These are phyloP conservation scores for Capsicum baccatum DNA, from an alignment of 257 asterid species.

Conservation along the genomic window DNA sequence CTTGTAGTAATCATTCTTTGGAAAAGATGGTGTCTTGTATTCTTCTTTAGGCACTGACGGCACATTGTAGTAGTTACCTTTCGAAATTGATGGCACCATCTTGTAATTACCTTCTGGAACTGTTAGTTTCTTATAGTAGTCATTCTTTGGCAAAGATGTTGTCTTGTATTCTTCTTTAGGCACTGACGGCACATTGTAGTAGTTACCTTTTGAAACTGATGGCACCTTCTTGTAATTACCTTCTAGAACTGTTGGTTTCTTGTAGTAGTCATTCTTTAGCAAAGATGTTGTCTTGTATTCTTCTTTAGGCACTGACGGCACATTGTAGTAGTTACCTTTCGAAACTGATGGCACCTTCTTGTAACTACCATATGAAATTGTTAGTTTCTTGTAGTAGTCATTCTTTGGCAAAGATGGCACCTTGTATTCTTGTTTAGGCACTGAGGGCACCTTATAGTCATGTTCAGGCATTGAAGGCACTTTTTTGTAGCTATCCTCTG, in stretches of 20 bases:
- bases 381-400: too few species aligned
- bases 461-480: neutral
- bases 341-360: neutral
- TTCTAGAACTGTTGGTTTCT: neutral
- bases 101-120: neutral
- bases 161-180: neutral
- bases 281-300: neutral
- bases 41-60: neutral
- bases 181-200: neutral
- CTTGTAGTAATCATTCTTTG: neutral
- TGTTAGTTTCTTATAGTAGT: neutral
- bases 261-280: neutral
- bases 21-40: neutral
- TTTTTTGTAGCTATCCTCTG: neutral
- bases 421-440: too few species aligned
- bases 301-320: neutral
- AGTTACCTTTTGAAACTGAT: neutral
- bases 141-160: neutral
- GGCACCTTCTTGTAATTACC: neutral
- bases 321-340: neutral
- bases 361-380: neutral
- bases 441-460: too few species aligned
- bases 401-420: too few species aligned
- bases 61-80: neutral
- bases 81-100: neutral